Evolutionary conservation across 352 stramenopile species (phyloP), one percentile per base, ranked within the genome.

Genomic region (Pythium dissimile): DNA sequence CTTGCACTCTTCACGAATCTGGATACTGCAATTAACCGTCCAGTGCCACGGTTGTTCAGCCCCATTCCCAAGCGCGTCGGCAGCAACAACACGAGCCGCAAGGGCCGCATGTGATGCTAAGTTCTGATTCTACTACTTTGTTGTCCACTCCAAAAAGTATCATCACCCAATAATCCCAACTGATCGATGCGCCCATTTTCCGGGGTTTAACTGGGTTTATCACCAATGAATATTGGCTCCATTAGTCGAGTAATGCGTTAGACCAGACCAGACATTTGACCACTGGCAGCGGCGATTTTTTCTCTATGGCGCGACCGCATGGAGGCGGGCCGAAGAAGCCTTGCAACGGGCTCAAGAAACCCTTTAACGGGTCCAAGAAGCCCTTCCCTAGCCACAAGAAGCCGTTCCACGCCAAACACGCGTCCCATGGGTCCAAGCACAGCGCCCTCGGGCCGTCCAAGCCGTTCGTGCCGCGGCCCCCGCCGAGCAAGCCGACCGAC

Each of bases 81-180:
- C 35, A 60, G 80, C 55, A 72, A 83, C 50, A 65, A 58, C 32
- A 76, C 76, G 62, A 54, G 38, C 20, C 80, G 80, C 51, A 88
- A 88, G 62, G 75, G 78, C 35, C 78, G 80, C n/a, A 78, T 77
- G 39, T 86, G 67, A 71, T n/a, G n/a, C n/a, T n/a, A n/a, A n/a
- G n/a, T 39, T 50, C 27, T 38, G 31, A 52, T 59, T 49, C 30
- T 45, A 56, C 47, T 65, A 59, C 57, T 45, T 35, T 30, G 28
- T 38, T 15, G 2, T n/a, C n/a, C n/a, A n/a, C n/a, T n/a, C n/a
- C n/a, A n/a, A 7, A 1, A 31, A 59, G 57, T 64, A 59, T 60
- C 42, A 64, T 48, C 46, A 64, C 56, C 56, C 56, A 64, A 57
- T 46, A 57, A 58, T 20, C 39, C 39, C 50, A 48, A n/a, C 18